These are phyloP conservation scores for Ramularia endophylla DNA, from an alignment of 2,329 filamentous ascomycete species.

Conservation along the genomic window DNA sequence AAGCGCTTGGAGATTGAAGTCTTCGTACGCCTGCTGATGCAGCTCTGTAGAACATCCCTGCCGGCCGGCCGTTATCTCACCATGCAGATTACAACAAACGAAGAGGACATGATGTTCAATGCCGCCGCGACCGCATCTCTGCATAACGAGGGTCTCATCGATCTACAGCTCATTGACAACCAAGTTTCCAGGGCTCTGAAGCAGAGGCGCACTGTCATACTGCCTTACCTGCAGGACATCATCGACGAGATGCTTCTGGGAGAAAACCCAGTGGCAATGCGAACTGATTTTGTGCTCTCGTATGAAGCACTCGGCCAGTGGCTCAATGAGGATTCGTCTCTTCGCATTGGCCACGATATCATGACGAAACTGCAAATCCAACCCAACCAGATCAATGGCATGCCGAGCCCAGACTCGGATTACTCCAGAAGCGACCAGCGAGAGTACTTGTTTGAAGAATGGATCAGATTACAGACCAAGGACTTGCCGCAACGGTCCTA, in stretches of 20 bases:
- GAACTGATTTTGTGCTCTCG: slow-evolving; percentile 79
- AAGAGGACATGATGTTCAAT: slow-evolving; percentile 59
- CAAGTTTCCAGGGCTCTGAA: slow-evolving; percentile 68
- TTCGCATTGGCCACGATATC: slow-evolving; percentile 62
- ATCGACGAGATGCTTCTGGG: slow-evolving; percentile 73
- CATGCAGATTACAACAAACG: slow-evolving; percentile 45
- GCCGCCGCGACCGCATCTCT: slow-evolving; percentile 55
- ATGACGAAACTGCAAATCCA: slow-evolving; percentile 58
- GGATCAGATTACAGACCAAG: slow-evolving; percentile 77
- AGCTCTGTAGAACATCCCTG: slow-evolving; percentile 57
- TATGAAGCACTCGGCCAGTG: slow-evolving; percentile 76
- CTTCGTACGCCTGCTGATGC: slow-evolving; percentile 54
- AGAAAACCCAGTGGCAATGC: slow-evolving; percentile 69
- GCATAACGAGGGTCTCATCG: slow-evolving; percentile 54
- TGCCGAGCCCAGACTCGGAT: slow-evolving; percentile 53
- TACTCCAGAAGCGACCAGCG: slow-evolving; percentile 69
- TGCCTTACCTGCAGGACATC: slow-evolving; percentile 75
- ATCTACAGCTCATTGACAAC: slow-evolving; percentile 53
- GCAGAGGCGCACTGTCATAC: slow-evolving; percentile 62
- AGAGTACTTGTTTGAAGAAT: slow-evolving; percentile 94
- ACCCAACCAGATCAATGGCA: slow-evolving; percentile 50
- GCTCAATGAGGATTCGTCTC: slow-evolving; percentile 66
- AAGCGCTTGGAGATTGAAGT: slow-evolving; percentile 57
- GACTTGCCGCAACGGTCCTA: slow-evolving; percentile 66
- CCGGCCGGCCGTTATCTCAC: slow-evolving; percentile 50